Conservation (phyloP, 352 stramenopile species). For the Pythium aquatile region DNA sequence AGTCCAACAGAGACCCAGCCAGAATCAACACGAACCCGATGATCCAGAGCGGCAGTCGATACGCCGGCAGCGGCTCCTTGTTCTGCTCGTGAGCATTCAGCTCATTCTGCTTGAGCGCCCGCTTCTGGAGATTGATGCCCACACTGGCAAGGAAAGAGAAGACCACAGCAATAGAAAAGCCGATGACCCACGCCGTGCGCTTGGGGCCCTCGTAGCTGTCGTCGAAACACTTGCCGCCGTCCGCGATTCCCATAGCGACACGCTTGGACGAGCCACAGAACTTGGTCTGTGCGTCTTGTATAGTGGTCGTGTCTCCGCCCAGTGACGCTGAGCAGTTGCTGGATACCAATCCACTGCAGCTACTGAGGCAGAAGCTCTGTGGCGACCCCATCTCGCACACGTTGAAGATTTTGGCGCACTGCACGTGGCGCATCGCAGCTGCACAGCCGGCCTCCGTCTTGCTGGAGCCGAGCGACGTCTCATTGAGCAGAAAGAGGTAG, state of each 20-base stretch:
- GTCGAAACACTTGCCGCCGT: conserved; percentile 69
- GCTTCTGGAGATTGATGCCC: conserved; percentile 86
- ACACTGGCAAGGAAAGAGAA: conserved; percentile 83
- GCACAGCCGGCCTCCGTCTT: conserved; percentile 24
- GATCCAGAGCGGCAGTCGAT: conserved; percentile 80
- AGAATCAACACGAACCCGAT: conserved; percentile 83
- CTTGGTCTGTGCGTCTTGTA: conserved; percentile 14
- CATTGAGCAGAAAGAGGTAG: conserved; percentile 38
- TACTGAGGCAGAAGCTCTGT: conserved; percentile 52
- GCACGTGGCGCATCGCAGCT: conserved; percentile 37
- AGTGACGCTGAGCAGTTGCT: conserved; percentile 41
- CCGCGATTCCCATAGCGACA: conserved; percentile 30
- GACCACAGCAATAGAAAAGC: conserved; percentile 76
- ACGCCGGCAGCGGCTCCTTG: conserved; percentile 50
- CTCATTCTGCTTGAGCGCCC: conserved; percentile 82
- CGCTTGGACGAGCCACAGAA: conserved; percentile 36
- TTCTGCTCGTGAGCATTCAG: conserved; percentile 49
- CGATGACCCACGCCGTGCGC: conserved; percentile 70
- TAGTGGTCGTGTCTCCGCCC: conserved; percentile 1
- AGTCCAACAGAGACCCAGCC: conserved; percentile 85
- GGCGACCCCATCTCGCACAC: conserved; percentile 68
- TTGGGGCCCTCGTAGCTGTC: conserved; percentile 60
- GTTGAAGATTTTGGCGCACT: conserved; percentile 62
- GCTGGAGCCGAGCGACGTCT: conserved; percentile 8
- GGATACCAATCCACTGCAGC: conserved; percentile 39